Evolutionary conservation across 176 grass and related monocot species (phyloP).

Genomic region (Zoysia pacifica): DNA sequence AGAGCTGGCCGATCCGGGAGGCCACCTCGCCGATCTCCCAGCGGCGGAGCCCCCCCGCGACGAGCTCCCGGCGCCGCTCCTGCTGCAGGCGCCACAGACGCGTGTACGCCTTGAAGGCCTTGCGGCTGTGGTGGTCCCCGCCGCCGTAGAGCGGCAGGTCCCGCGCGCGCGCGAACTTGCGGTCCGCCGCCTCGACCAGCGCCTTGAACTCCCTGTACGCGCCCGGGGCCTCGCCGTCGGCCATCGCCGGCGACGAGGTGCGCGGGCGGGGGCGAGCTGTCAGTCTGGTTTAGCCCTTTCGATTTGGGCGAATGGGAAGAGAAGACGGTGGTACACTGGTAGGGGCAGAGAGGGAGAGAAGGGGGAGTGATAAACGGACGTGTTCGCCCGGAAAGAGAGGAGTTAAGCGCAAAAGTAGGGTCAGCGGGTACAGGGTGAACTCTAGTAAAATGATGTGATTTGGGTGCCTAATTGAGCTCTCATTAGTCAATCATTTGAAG

Average conservation of each 20-base stretch:
- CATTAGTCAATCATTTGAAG: slow-evolving; percentile 49
- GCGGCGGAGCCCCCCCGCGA: slow-evolving; percentile 65
- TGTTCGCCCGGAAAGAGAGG: too few relatives aligned
- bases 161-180: slow-evolving; percentile 91
- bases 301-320: slow-evolving; percentile 50
- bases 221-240: slow-evolving; percentile 44
- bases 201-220: slow-evolving; percentile 65
- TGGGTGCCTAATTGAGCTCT: slow-evolving; percentile 42
- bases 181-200: slow-evolving; percentile 77
- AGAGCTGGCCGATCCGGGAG: slow-evolving; percentile 98
- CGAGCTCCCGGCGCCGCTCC: slow-evolving; percentile 67
- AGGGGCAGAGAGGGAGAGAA: background rate
- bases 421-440: slow-evolving; percentile 20
- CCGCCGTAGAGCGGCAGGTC: slow-evolving; percentile 80
- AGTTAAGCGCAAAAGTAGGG: background rate
- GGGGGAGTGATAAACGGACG: too few relatives aligned
- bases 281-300: background rate
- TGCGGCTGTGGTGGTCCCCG: slow-evolving; percentile 71
- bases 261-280: background rate
- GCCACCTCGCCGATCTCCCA: slow-evolving; percentile 96
- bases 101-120: slow-evolving; percentile 99
- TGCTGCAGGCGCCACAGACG: slow-evolving; percentile 87
- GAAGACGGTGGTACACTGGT: background rate
- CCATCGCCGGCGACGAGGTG: slow-evolving; percentile 52
- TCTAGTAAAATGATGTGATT: slow-evolving; percentile 22